phyloP scores from a whole-genome alignment of 2,329 filamentous ascomycete species.

The Albophoma yamanashiensis region DNA sequence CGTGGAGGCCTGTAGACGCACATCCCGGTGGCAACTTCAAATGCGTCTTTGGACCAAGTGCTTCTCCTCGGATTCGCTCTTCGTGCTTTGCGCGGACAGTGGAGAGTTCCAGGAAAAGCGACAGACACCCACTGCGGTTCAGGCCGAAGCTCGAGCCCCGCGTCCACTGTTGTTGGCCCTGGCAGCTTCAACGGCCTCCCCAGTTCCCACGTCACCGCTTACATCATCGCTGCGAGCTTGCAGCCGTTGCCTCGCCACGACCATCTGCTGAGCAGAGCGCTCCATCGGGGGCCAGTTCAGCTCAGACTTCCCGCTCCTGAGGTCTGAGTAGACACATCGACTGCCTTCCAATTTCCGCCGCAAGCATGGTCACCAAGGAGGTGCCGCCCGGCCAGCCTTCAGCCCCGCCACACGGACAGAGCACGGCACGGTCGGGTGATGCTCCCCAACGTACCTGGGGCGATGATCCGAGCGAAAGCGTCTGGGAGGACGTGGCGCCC shows the following conservation, averaged over 20 bases:
- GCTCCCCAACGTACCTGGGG: conserved; percentile 11
- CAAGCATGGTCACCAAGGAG: conserved; percentile 4
- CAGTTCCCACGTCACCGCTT: conserved; percentile 9
- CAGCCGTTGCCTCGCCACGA: not conserved
- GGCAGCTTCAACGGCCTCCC: not conserved
- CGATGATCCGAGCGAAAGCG: conserved; percentile 9
- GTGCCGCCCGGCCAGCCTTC: not conserved
- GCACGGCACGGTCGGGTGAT: not conserved
- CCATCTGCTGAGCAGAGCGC: not conserved
- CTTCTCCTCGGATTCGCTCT: no score
- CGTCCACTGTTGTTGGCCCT: not conserved
- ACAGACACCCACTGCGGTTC: not conserved
- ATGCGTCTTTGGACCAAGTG: no score
- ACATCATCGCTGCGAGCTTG: conserved; percentile 2
- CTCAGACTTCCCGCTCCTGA: not conserved
- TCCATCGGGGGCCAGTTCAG: not conserved
- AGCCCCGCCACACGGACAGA: not conserved
- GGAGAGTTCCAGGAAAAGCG: no score
- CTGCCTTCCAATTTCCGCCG: not conserved
- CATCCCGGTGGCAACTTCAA: no score
- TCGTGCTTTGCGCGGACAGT: no score
- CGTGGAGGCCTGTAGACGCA: no score
- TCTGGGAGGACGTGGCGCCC: conserved; percentile 12
- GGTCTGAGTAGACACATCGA: not conserved
- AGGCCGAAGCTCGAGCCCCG: not conserved